These are phyloP conservation scores for Phytophthora cajani DNA, from an alignment of 352 stramenopile species.

Conservation along the genomic window DNA sequence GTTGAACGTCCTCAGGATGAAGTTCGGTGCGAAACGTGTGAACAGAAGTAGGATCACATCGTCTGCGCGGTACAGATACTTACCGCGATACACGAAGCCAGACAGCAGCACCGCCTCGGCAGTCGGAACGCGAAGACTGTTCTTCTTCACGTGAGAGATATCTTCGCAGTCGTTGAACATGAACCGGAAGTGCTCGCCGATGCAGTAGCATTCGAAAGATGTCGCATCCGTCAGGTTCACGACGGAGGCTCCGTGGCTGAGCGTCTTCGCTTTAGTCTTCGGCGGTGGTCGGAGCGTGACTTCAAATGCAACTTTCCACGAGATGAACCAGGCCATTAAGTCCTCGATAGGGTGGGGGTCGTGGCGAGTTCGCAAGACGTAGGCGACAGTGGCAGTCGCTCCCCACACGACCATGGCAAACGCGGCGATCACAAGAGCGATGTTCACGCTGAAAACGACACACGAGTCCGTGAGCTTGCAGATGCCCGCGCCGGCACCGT, in stretches of 20 bases:
- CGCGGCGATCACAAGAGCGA: slow-evolving; percentile 36
- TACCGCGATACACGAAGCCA: slow-evolving; percentile 41
- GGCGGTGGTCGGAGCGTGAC: slow-evolving; percentile 31
- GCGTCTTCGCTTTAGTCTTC: slow-evolving; percentile 28
- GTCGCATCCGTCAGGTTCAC: slow-evolving; percentile 38
- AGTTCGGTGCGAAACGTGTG: slow-evolving; percentile 35
- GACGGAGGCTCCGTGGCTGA: slow-evolving; percentile 19
- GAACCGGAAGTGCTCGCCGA: slow-evolving; percentile 39
- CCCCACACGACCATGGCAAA: slow-evolving; percentile 37
- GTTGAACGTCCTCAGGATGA: slow-evolving; percentile 46
- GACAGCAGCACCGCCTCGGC: slow-evolving; percentile 34
- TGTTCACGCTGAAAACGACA: slow-evolving; percentile 41
- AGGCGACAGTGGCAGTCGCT: slow-evolving; percentile 26
- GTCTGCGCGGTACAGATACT: slow-evolving; percentile 38
- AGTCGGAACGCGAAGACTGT: slow-evolving; percentile 28
- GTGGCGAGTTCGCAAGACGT: slow-evolving; percentile 33
- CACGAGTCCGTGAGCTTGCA: slow-evolving; percentile 45
- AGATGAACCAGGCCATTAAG: slow-evolving; percentile 26
- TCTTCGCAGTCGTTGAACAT: slow-evolving; percentile 46
- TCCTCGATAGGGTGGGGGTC: slow-evolving; percentile 30
- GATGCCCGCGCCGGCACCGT: slow-evolving; percentile 21
- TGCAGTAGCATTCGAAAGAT: slow-evolving; percentile 43
- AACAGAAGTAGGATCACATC: slow-evolving; percentile 40
- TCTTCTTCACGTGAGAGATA: slow-evolving; percentile 39
- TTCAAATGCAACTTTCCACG: slow-evolving; percentile 36